These are phyloP conservation scores for Russula sp. DNA, from an alignment of 768 basidiomycete species.

Conservation along the genomic window DNA sequence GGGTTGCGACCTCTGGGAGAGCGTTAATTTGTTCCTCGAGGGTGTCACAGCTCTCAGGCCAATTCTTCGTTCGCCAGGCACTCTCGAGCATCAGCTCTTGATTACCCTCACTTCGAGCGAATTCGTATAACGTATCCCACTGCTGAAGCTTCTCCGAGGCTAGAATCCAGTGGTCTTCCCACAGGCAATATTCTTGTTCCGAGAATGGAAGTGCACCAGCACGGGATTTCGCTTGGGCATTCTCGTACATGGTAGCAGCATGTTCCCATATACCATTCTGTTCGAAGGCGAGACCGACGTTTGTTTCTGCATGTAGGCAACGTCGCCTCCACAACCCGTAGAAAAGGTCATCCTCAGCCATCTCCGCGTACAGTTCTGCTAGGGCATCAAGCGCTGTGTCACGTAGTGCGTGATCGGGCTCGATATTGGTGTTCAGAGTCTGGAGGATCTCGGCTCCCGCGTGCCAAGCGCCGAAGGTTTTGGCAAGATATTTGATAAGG, in stretches of 20 bases:
- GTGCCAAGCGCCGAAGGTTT: slow-evolving; percentile 97
- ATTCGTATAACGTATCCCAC: slow-evolving; percentile 92
- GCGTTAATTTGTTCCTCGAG: slow-evolving; percentile 78
- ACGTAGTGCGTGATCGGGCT: slow-evolving; percentile 72
- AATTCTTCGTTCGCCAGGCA: slow-evolving; percentile 92
- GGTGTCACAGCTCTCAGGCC: slow-evolving; percentile 72
- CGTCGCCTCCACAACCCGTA: slow-evolving; percentile 94
- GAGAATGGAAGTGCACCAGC: slow-evolving; percentile 81
- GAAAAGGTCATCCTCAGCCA: slow-evolving; percentile 95
- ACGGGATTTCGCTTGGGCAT: slow-evolving; percentile 80
- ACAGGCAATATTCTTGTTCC: slow-evolving; percentile 92
- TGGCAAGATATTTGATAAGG: slow-evolving; percentile 92
- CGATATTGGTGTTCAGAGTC: slow-evolving; percentile 67
- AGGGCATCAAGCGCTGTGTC: slow-evolving; percentile 87
- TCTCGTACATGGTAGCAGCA: slow-evolving; percentile 82
- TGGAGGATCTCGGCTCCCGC: slow-evolving; percentile 81
- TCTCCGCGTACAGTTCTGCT: slow-evolving; percentile 91
- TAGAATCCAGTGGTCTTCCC: slow-evolving; percentile 99
- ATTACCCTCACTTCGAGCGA: slow-evolving; percentile 84
- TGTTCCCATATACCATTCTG: slow-evolving; percentile 98
- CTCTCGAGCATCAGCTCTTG: slow-evolving; percentile 91
- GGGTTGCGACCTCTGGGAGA: slow-evolving; percentile 84
- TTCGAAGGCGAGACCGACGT: slow-evolving; percentile 81
- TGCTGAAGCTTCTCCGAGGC: slow-evolving; percentile 95
- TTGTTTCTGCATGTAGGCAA: slow-evolving; percentile 84